phyloP scores from a whole-genome alignment of 345 rosid species.

The Euphorbia lathyris region DNA sequence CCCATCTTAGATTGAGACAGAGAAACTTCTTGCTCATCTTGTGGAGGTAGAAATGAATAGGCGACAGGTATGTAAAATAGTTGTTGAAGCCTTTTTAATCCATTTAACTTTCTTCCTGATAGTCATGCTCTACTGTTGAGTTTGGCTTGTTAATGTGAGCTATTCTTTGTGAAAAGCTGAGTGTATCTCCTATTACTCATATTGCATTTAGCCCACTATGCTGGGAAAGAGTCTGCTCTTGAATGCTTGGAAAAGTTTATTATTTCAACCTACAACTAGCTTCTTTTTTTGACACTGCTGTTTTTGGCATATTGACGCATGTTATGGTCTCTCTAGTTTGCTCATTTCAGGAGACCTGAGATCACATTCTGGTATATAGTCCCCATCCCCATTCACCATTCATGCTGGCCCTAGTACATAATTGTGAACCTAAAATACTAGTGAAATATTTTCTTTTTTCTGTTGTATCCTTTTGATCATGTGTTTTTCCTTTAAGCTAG shows the following conservation, averaged over 20 bases:
- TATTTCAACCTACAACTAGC: background rate
- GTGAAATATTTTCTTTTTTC: background rate
- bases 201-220: background rate
- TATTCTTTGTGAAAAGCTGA: background rate
- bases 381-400: background rate
- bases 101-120: background rate
- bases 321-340: background rate
- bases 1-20: conserved; percentile 77
- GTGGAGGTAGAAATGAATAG: conserved; percentile 94
- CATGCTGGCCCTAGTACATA: background rate
- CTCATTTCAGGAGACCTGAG: no score
- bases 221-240: background rate
- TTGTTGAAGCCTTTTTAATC: background rate
- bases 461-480: background rate
- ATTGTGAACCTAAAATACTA: background rate
- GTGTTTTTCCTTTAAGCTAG: background rate
- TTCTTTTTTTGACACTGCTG: background rate
- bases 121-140: background rate
- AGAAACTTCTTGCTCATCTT: conserved; percentile 93
- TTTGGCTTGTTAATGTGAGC: background rate
- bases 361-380: no score
- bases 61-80: conserved; percentile 53
- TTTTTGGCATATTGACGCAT: background rate
- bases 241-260: conserved; percentile 1
- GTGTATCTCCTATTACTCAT: background rate